Percentiles rank a stretch among this genome's conserved stretches.
Conservation (phyloP, 1,284 basidiomycete genomes). For the Sanghuangporus sanghuang region DNA sequence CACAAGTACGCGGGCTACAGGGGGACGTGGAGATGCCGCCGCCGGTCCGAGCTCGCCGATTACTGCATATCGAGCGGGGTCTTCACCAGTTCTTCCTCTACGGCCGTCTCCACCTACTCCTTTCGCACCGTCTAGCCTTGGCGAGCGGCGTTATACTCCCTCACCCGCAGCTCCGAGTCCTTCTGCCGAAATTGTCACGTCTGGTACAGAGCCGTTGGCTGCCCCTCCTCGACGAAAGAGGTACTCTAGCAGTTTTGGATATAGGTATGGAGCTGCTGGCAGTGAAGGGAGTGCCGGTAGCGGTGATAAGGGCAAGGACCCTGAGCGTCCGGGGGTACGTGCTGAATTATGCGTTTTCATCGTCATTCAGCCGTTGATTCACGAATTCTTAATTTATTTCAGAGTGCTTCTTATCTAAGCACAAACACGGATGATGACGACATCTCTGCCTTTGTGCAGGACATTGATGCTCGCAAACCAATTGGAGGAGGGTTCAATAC, state of each 20-base stretch:
- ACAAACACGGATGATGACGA: constrained; percentile 65
- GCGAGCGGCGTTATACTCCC: constrained; percentile 34
- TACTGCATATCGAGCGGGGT: constrained; percentile 26
- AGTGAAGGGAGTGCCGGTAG: constrained; percentile 38
- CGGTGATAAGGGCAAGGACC: constrained; percentile 30
- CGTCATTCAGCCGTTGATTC: not conserved
- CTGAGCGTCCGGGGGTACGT: constrained; percentile 31
- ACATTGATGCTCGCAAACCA: constrained; percentile 64
- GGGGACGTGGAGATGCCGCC: constrained; percentile 3
- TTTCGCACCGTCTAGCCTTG: constrained; percentile 42
- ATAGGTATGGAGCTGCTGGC: constrained; percentile 47
- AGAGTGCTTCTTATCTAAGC: constrained; percentile 42
- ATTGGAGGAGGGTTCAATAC: constrained; percentile 27
- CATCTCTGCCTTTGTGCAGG: constrained; percentile 67
- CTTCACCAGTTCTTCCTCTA: constrained; percentile 28
- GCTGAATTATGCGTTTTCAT: not conserved
- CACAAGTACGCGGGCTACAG: not conserved
- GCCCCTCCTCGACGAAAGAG: constrained; percentile 26
- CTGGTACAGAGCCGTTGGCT: constrained; percentile 12
- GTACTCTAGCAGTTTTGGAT: constrained; percentile 65
- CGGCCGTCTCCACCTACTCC: constrained; percentile 38
- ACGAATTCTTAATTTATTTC: not conserved
- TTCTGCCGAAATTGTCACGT: constrained; percentile 1
- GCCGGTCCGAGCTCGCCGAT: constrained; percentile 9
- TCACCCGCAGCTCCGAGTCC: constrained; percentile 11